Evolutionary conservation across 805 yeast genomes (phyloP), one percentile per base, ranked within the genome.

Genomic region (Ogataea paraovalis): DNA sequence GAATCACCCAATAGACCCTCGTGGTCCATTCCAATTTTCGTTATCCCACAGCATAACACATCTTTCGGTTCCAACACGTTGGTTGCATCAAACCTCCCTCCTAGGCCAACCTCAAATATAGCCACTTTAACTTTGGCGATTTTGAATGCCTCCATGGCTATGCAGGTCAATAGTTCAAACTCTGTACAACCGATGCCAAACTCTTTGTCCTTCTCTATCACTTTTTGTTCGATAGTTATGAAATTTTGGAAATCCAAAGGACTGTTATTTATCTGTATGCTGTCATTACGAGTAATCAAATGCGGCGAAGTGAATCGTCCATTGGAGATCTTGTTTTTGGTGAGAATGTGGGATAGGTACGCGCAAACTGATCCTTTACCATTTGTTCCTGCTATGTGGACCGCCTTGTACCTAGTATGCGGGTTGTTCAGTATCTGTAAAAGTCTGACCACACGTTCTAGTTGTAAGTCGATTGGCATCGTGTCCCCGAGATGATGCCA

Each of bases 371-470:
- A 90, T 0, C 99, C 99, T 61, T 92, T 92, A 0, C 99, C 99
- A 61, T 92, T 92, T 8, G 99, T 92, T 0, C 99, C 99, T 0
- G 97, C 97, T 3, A 94, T 76, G 61, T 94, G 99, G n/a, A 94
- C 70, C 0, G 89, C 82, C 51, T 79, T 78, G 59, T 80, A 80
- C 2, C 28, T 51, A 10, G 64, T 56, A 36, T 88, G 94, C 0
- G 96, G 97, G 56, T 81, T 78, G 0, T 88, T 89, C 19, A 90
- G 68, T 20, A 63, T 58, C 4, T 54, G 43, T 12, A 84, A 68
- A 3, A 85, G 71, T 36, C 60, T 57, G 1, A 65, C 28, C 0
- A 85, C 70, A 44, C 90, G 67, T 3, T 70, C 52, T 12, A 86
- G 69, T 2, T 87, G 88, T 10, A 86, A 67, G 46, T 79, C 81